These are phyloP conservation scores for Sherardia arvensis DNA, from an alignment of 257 asterid species.

Conservation along the genomic window DNA sequence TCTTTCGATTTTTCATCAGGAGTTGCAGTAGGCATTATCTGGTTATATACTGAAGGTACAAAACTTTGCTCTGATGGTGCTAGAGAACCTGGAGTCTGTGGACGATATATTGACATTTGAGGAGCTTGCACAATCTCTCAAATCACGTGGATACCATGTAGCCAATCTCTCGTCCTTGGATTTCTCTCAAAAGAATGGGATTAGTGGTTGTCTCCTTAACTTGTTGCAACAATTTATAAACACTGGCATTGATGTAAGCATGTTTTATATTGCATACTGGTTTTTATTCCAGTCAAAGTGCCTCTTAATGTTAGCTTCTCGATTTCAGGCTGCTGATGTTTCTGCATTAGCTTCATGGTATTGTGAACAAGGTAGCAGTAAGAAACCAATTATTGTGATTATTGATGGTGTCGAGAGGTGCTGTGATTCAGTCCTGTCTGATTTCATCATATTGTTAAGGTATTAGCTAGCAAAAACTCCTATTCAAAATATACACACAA, in stretches of 20 bases:
- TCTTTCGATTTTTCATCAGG: background rate
- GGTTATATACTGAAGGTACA: background rate
- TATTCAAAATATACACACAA: background rate
- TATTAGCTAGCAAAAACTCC: slow-evolving; percentile 11
- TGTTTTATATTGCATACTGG: background rate
- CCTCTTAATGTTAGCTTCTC: slow-evolving; percentile 13
- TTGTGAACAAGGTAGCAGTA: slow-evolving; percentile 44
- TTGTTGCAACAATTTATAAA: slow-evolving; percentile 59
- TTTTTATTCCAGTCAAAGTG: background rate
- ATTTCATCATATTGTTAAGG: slow-evolving; percentile 82
- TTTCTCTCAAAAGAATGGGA: slow-evolving; percentile 62
- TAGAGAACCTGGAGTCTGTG: slow-evolving; percentile 80
- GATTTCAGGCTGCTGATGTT: slow-evolving; percentile 74
- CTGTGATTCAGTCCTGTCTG: slow-evolving; percentile 64
- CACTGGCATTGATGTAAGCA: slow-evolving; percentile 54
- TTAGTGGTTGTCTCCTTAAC: slow-evolving; percentile 75
- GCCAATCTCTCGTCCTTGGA: slow-evolving; percentile 75
- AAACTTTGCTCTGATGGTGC: slow-evolving; percentile 3
- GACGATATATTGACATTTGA: slow-evolving; percentile 73
- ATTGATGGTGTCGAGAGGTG: slow-evolving; percentile 83
- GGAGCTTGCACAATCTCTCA: slow-evolving; percentile 63
- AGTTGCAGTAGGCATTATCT: background rate
- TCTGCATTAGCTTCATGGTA: slow-evolving; percentile 86
- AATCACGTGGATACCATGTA: slow-evolving; percentile 53
- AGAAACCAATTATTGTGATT: slow-evolving; percentile 65